Conservation (phyloP, 441 rosid genomes). For the Lagerstroemia fauriei region DNA sequence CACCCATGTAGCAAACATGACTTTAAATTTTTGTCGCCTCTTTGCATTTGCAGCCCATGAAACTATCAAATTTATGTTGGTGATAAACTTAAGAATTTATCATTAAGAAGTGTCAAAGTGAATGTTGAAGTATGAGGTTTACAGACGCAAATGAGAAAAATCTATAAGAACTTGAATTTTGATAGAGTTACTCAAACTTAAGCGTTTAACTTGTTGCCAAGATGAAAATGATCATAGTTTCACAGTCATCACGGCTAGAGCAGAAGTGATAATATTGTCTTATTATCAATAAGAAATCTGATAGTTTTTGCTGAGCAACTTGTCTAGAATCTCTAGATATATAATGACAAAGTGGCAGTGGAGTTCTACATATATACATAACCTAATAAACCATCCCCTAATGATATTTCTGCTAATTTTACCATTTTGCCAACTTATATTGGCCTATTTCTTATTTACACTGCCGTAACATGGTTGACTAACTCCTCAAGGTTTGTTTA, state of each 20-base stretch:
- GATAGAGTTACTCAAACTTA: neutral
- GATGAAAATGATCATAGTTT: neutral
- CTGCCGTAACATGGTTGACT: neutral
- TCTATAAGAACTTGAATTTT: too few species aligned
- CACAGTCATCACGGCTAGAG: neutral
- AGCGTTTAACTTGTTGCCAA: neutral
- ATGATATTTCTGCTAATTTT: neutral
- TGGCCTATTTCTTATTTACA: neutral
- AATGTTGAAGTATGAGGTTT: neutral
- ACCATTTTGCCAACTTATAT: slow-evolving; percentile 11
- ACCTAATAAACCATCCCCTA: neutral
- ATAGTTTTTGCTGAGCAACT: neutral
- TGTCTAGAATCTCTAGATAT: neutral
- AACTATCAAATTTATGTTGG: neutral
- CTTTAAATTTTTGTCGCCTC: too few species aligned
- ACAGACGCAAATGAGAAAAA: too few species aligned
- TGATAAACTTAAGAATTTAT: neutral
- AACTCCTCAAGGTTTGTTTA: neutral
- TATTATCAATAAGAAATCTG: neutral
- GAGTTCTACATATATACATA: neutral
- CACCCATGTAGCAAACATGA: too few species aligned
- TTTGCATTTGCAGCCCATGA: too few species aligned
- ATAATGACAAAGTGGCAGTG: neutral
- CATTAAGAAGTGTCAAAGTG: neutral
- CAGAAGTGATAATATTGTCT: neutral